A percentile compares a stretch with the other conserved stretches of the same genome.
Evolutionary conservation across 306 rosid species (phyloP).

Genomic region (Calophaca sinica): DNA sequence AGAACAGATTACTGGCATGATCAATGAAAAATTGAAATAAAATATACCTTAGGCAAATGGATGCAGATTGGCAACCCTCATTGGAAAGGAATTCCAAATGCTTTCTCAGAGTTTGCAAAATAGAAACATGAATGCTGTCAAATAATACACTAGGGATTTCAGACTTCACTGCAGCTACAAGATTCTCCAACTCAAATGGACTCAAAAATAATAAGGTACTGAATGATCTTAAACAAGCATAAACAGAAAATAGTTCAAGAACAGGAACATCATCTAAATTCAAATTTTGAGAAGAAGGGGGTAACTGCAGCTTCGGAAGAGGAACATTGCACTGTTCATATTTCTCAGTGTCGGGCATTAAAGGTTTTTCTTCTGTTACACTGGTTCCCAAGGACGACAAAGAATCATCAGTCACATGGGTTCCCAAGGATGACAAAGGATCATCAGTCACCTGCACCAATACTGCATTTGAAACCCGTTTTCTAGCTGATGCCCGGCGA

Average conservation of each 20-base stretch:
- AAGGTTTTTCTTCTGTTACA: conserved; percentile 68
- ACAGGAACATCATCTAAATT: conserved; percentile 73
- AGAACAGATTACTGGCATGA: conserved; percentile 31
- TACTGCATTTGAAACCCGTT: conserved; percentile 42
- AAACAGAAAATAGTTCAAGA: conserved; percentile 87
- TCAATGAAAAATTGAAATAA: conserved; percentile 16
- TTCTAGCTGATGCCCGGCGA: conserved; percentile 77
- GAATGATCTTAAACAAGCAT: conserved; percentile 86
- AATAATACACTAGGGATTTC: conserved; percentile 70
- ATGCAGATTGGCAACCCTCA: conserved; percentile 90
- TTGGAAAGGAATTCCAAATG: conserved; percentile 87
- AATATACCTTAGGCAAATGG: conserved; percentile 78
- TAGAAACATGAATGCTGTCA: conserved; percentile 83
- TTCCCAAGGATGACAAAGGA: conserved; percentile 54
- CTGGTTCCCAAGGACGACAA: conserved; percentile 58
- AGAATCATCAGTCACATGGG: conserved; percentile 61
- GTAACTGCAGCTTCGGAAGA: conserved; percentile 69
- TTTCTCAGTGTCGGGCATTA: conserved; percentile 50
- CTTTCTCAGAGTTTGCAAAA: conserved; percentile 79
- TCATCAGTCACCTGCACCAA: conserved; percentile 50
- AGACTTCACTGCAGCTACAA: conserved; percentile 72
- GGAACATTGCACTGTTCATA: conserved; percentile 54
- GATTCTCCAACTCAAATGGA: conserved; percentile 93
- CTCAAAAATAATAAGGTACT: conserved; percentile 88
- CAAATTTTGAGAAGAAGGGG: conserved; percentile 83